Conservation (phyloP, 2,329 filamentous ascomycete species). For the Trichophaea hybrida region DNA sequence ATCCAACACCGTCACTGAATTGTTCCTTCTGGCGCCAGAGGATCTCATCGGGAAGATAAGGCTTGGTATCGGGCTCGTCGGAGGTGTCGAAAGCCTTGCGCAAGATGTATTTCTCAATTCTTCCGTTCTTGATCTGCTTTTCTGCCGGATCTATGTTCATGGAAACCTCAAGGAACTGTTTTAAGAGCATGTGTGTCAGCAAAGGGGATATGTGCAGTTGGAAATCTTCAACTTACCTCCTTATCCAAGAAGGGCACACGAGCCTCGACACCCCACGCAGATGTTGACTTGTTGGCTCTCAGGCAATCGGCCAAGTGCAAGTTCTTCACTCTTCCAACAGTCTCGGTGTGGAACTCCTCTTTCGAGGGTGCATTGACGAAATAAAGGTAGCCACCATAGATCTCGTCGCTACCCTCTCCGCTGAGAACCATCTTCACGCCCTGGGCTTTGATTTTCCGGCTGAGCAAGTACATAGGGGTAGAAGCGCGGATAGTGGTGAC, state of each 20-base stretch:
- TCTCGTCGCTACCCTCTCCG: slow-evolving; percentile 93
- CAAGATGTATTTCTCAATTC: slow-evolving; percentile 94
- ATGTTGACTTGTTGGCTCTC: slow-evolving; percentile 97
- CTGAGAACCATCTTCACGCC: slow-evolving; percentile 99
- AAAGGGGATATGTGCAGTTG: not conserved
- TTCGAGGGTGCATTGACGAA: slow-evolving; percentile 90
- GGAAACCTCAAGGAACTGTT: slow-evolving; percentile 62
- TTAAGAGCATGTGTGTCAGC: slow-evolving; percentile 30
- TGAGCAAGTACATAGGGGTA: slow-evolving; percentile 95
- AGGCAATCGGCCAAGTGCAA: slow-evolving; percentile 91
- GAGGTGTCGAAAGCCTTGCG: slow-evolving; percentile 93
- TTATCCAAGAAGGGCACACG: slow-evolving; percentile 97
- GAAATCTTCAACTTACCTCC: slow-evolving; percentile 35
- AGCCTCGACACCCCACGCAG: slow-evolving; percentile 93
- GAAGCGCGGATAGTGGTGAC: slow-evolving; percentile 97
- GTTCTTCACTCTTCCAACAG: slow-evolving; percentile 87
- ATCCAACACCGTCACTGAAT: slow-evolving; percentile 95
- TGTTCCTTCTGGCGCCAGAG: slow-evolving; percentile 99
- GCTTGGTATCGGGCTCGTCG: slow-evolving; percentile 62
- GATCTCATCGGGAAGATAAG: slow-evolving; percentile 92
- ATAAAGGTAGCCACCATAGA: slow-evolving; percentile 96
- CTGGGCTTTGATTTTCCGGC: slow-evolving; percentile 98
- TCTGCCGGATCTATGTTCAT: slow-evolving; percentile 92
- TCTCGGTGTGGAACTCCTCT: slow-evolving; percentile 89
- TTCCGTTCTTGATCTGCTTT: slow-evolving; percentile 77